Evolutionary conservation across 106 monocot species (phyloP), one percentile per base, ranked within the genome.

Genomic region (Dioscorea zingiberensis): DNA sequence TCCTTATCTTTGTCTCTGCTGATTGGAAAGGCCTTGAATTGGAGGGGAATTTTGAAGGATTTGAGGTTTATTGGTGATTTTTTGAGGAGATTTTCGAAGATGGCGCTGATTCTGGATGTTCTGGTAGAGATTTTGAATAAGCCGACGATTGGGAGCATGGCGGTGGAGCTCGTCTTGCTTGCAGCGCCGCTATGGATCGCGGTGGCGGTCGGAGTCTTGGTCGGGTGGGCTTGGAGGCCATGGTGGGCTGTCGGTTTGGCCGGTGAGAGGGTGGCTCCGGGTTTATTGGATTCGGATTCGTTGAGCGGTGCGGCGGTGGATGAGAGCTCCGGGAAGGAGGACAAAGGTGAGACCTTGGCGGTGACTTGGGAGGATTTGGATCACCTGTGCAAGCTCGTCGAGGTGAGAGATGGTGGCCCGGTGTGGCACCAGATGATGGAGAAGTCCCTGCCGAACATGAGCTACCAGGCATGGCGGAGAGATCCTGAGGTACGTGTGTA

Each of bases 341-440:
- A 38, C 9, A 69, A 68, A 21, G 64, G 58, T 25, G 77, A 69
- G 30, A 54, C 54, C 47, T 71, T 84, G 71, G 76, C 84, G 0
- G 83, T 94, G 58, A 72, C 69, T 4, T 29, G 6, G 32, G 81
- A 73, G 25, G 94, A 94, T 73, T 77, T 89, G 21, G 59, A 71
- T 59, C 79, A 84, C 69, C 73, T 94, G 12, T 75, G 47, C 27
- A 56, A 74, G 47, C 77, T 94, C 23, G 89, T 87, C 5, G 90
- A 90, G 54, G 86, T 48, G 55, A 84, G 61, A 15, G 89, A 94
- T 48, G 84, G 85, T 7, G 93, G 93, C 7, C 81, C 78, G 14
- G 58, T 62, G 23, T 89, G 93, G 93, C 73, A 62, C 11, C 81
- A 79, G 23, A 90, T 94, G 94, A 94, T 94, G 94, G 87, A 90